Conservation (phyloP, 2,329 filamentous ascomycete genomes). For the Arachnomyces sp. region DNA sequence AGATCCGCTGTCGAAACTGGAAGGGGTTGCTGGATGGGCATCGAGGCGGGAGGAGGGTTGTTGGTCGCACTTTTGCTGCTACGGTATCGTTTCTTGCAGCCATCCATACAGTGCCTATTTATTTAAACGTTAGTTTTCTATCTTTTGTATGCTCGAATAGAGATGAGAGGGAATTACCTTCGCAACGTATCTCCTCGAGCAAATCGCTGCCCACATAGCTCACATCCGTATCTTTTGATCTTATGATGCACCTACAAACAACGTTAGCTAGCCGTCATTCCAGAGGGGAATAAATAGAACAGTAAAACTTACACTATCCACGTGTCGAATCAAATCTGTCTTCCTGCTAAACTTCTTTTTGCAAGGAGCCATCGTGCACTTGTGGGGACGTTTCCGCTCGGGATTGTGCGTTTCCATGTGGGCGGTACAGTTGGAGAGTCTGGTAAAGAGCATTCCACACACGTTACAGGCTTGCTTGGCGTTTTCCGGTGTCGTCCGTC, state of each 20-base stretch:
- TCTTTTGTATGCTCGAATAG: neutral
- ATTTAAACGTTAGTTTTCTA: neutral
- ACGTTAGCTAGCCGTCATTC: conserved; percentile 37
- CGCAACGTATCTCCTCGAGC: conserved; percentile 74
- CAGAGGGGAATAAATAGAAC: conserved; percentile 20
- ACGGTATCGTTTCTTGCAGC: conserved; percentile 12
- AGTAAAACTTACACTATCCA: conserved; percentile 40
- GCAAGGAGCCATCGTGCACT: conserved; percentile 58
- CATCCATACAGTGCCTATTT: conserved; percentile 13
- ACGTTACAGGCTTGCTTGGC: conserved; percentile 64
- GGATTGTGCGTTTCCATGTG: conserved; percentile 80
- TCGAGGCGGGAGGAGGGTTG: too few species aligned
- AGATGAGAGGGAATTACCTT: conserved; percentile 47
- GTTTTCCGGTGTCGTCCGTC: conserved; percentile 35
- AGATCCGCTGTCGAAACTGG: too few species aligned
- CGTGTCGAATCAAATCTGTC: conserved; percentile 61
- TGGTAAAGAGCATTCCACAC: conserved; percentile 71
- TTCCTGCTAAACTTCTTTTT: conserved; percentile 70
- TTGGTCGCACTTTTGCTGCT: too few species aligned
- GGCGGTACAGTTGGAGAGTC: conserved; percentile 78
- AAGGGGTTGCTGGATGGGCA: too few species aligned
- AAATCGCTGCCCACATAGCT: conserved; percentile 63
- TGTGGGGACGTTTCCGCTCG: conserved; percentile 60
- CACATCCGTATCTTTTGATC: conserved; percentile 60
- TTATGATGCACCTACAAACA: conserved; percentile 60